Evolutionary conservation across 108 stramenopile genomes (phyloP).

Genomic region (Thalassiosira profunda): DNA sequence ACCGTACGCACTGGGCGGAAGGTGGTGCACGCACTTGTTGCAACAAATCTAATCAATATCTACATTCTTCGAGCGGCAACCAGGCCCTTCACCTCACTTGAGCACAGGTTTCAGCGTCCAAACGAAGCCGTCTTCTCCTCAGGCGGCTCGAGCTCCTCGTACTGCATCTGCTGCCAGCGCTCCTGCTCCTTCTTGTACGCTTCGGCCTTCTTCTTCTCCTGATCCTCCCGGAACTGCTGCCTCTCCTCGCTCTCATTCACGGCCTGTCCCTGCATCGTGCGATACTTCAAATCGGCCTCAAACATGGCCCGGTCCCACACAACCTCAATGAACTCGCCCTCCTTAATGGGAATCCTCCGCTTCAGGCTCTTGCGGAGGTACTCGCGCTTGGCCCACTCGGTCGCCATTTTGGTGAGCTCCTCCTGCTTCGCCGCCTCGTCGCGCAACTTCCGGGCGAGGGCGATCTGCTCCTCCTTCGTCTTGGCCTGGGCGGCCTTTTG

Average conservation of each 20-base stretch:
- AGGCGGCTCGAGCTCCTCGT: constrained; percentile 14
- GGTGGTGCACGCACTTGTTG: not conserved
- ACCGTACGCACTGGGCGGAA: too few relatives aligned
- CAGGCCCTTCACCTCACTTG: not conserved
- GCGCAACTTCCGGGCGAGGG: constrained; percentile 14
- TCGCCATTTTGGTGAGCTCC: constrained; percentile 68
- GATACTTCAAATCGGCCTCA: constrained; percentile 73
- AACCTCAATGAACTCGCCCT: constrained; percentile 68
- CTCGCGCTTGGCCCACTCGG: constrained; percentile 84
- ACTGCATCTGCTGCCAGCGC: constrained; percentile 35
- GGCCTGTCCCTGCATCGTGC: constrained; percentile 45
- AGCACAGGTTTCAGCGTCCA: too few relatives aligned
- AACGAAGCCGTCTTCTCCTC: constrained; percentile 7
- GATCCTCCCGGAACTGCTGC: constrained; percentile 48
- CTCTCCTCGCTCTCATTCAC: constrained; percentile 45
- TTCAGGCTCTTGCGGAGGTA: constrained; percentile 67
- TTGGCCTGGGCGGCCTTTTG: constrained; percentile 31
- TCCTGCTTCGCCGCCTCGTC: constrained; percentile 45
- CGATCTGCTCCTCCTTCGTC: constrained; percentile 14
- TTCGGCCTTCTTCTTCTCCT: constrained; percentile 53
- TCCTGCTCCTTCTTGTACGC: constrained; percentile 37
- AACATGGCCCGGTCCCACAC: constrained; percentile 87
- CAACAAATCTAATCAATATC: not conserved
- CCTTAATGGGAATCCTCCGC: constrained; percentile 41
- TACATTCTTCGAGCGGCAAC: not conserved